Percentiles rank a stretch among this genome's conserved stretches.
Conservation (phyloP, 2,329 filamentous ascomycete species). For the Ophioceras dolichostomum region DNA sequence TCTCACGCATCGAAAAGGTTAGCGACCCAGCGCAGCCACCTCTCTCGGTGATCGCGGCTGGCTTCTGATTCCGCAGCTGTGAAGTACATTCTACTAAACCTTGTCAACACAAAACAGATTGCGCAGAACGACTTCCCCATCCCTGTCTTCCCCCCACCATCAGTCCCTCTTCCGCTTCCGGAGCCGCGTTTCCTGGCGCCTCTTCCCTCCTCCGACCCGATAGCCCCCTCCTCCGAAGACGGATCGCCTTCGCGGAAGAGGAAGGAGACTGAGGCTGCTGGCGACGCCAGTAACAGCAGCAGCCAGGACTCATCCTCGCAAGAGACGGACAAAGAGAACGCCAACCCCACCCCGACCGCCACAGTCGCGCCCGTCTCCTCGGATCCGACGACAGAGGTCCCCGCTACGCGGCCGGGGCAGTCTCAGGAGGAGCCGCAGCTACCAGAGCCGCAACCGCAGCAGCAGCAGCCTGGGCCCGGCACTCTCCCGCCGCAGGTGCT, state of each 20-base stretch:
- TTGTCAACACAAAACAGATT: no score
- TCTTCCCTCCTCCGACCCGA: slow-evolving; percentile 29
- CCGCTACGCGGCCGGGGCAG: slow-evolving; percentile 9
- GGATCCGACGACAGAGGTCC: not conserved
- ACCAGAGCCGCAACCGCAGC: no score
- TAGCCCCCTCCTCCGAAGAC: slow-evolving; percentile 26
- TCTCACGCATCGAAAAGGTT: slow-evolving; percentile 56
- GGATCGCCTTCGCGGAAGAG: slow-evolving; percentile 16
- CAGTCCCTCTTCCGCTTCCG: slow-evolving; percentile 25
- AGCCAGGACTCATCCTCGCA: slow-evolving; percentile 29
- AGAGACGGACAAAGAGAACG: slow-evolving; percentile 59
- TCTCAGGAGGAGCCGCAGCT: slow-evolving; percentile 26
- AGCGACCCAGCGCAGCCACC: slow-evolving; percentile 2
- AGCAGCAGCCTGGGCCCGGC: slow-evolving; percentile 15
- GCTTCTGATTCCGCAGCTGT: no score
- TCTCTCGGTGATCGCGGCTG: not conserved
- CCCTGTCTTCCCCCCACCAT: slow-evolving; percentile 39
- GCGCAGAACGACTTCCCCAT: slow-evolving; percentile 64
- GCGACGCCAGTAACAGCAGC: not conserved
- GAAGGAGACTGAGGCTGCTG: slow-evolving; percentile 9
- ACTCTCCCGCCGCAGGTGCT: slow-evolving; percentile 52
- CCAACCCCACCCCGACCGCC: slow-evolving; percentile 28
- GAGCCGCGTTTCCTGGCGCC: slow-evolving; percentile 31
- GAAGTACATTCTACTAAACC: no score
- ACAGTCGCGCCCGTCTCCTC: slow-evolving; percentile 10